Conservation (phyloP, 2,329 filamentous ascomycete species). For the Microcyclospora tardicrescens region DNA sequence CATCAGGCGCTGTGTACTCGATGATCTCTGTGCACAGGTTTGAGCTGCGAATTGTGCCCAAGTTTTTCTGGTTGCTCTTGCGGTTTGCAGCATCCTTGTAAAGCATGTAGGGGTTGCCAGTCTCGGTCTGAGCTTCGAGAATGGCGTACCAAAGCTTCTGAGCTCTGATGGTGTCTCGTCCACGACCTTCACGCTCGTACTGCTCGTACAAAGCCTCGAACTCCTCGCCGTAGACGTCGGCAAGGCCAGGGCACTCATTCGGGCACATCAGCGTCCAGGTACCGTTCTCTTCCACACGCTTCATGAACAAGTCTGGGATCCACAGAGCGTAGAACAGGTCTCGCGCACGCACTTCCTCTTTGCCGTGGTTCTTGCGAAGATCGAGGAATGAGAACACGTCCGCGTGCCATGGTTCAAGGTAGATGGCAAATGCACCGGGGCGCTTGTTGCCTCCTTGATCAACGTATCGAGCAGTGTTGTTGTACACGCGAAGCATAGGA, state of each 20-base stretch:
- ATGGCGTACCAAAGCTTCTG: slow-evolving; percentile 99
- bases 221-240: slow-evolving; percentile 94
- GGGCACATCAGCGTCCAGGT: slow-evolving; percentile 98
- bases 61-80: slow-evolving; percentile 99
- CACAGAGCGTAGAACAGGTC: slow-evolving; percentile 96
- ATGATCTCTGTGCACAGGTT: slow-evolving; percentile 98
- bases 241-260: slow-evolving; percentile 86
- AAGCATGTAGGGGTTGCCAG: slow-evolving; percentile 97
- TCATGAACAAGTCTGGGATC: slow-evolving; percentile 99
- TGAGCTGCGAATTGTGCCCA: slow-evolving; percentile 95
- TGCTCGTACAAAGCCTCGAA: slow-evolving; percentile 85
- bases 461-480: slow-evolving; percentile 97
- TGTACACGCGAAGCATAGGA: slow-evolving; percentile 97
- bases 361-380: slow-evolving; percentile 97
- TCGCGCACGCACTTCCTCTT: slow-evolving; percentile 92
- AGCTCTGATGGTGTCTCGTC: slow-evolving; percentile 83
- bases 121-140: slow-evolving; percentile 95
- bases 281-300: slow-evolving; percentile 91
- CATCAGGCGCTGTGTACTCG: slow-evolving; percentile 92
- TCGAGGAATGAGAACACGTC: slow-evolving; percentile 97
- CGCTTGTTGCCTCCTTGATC: slow-evolving; percentile 99
- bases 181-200: slow-evolving; percentile 79
- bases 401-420: slow-evolving; percentile 96
- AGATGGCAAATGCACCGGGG: slow-evolving; percentile 95
- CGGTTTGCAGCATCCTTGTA: slow-evolving; percentile 98